phyloP scores from a whole-genome alignment of 2,329 filamentous ascomycete species.

The Keithomyces neogunnii region DNA sequence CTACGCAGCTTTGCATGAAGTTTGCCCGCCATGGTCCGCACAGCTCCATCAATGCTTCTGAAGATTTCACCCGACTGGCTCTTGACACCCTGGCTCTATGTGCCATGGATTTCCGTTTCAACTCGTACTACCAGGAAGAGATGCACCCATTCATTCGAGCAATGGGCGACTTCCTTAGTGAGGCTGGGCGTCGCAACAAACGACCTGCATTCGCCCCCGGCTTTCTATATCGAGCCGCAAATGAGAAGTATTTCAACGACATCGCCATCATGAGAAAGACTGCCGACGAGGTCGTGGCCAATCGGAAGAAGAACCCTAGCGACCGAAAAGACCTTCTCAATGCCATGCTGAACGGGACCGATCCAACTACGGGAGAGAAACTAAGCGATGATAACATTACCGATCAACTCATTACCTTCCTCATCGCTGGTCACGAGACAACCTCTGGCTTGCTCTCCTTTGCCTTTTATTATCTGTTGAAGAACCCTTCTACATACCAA shows the following conservation, averaged over 20 bases:
- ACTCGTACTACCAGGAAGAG: conserved; percentile 61
- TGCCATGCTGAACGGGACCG: conserved; percentile 60
- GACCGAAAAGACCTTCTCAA: conserved; percentile 59
- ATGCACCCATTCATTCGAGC: conserved; percentile 62
- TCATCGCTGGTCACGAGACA: conserved; percentile 66
- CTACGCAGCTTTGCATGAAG: conserved; percentile 57
- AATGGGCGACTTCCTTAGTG: conserved; percentile 56
- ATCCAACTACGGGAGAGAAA: conserved; percentile 58
- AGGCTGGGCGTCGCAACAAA: conserved; percentile 41
- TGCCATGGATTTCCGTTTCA: conserved; percentile 66
- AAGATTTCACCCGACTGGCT: conserved; percentile 65
- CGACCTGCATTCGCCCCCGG: conserved; percentile 36
- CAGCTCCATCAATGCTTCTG: conserved; percentile 48
- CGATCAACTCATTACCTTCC: conserved; percentile 64
- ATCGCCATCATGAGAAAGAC: conserved; percentile 47
- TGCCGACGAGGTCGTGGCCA: conserved; percentile 50
- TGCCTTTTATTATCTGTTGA: conserved; percentile 55
- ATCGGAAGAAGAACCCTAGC: conserved; percentile 44
- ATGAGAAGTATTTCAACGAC: conserved; percentile 43
- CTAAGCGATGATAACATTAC: conserved; percentile 55
- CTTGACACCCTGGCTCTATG: conserved; percentile 66
- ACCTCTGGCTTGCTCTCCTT: conserved; percentile 61
- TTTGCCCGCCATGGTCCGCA: conserved; percentile 56
- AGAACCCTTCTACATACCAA: conserved; percentile 49
- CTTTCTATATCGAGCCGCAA: conserved; percentile 39